A percentile compares a stretch with the other conserved stretches of the same genome.
phyloP scores from a whole-genome alignment of 441 rosid genomes.

The Mallotus repandus region DNA sequence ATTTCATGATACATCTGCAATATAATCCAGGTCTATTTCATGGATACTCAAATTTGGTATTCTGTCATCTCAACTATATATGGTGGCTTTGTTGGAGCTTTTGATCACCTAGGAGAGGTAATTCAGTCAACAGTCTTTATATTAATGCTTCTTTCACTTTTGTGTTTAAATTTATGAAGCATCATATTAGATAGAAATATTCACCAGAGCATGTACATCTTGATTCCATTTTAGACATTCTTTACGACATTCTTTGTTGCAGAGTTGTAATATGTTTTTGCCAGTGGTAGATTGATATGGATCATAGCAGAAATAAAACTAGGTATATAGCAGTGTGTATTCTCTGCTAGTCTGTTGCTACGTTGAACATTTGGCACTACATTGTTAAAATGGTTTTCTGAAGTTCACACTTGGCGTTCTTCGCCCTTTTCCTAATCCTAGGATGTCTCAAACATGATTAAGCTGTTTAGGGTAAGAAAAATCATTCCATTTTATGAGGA shows the following conservation, averaged over 20 bases:
- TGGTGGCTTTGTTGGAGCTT: constrained; percentile 96
- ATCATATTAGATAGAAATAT: background rate
- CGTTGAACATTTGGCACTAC: background rate
- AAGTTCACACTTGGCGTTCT: too few relatives aligned
- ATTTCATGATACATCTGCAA: constrained; percentile 24
- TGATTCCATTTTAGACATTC: constrained; percentile 2
- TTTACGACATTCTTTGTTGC: background rate
- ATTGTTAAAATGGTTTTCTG: background rate
- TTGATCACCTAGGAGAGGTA: constrained; percentile 99
- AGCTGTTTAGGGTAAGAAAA: background rate
- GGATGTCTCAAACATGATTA: too few relatives aligned
- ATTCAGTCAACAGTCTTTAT: constrained; percentile 9
- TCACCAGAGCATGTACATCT: background rate
- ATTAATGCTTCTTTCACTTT: background rate
- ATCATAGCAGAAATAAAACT: background rate
- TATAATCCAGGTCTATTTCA: constrained; percentile 76
- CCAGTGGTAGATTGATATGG: background rate
- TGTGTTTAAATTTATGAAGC: constrained; percentile 6
- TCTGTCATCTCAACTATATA: constrained; percentile 79
- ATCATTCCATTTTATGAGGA: background rate
- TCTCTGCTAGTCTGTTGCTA: background rate
- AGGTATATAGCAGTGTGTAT: background rate
- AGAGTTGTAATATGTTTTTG: background rate
- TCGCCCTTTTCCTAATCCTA: too few relatives aligned
- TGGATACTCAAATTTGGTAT: constrained; percentile 99